A percentile compares a stretch with the other conserved stretches of the same genome.
Conservation (phyloP, 345 rosid genomes). For the Sonneratia alba region DNA sequence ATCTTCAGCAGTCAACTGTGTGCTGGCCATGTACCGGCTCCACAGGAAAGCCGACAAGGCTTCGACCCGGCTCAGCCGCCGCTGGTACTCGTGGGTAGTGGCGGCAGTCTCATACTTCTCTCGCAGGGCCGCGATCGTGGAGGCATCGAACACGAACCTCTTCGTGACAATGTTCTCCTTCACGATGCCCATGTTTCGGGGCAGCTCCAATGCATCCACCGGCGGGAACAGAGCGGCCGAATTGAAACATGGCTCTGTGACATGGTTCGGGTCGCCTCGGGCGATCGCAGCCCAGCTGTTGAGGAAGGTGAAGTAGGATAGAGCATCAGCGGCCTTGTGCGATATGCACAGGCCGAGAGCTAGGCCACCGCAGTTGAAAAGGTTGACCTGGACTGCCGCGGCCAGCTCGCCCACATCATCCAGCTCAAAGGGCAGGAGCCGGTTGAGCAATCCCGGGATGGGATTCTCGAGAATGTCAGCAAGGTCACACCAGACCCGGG, state of each 20-base stretch:
- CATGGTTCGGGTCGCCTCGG: background rate
- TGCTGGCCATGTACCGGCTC: conserved; percentile 17
- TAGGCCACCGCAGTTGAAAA: conserved; percentile 36
- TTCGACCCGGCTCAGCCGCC: conserved; percentile 12
- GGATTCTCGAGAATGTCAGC: conserved; percentile 13
- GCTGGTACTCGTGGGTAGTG: background rate
- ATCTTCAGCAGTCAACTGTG: conserved; percentile 2
- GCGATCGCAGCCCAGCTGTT: conserved; percentile 23
- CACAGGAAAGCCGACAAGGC: conserved; percentile 16
- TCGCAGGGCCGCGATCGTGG: conserved; percentile 18
- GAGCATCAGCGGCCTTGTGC: conserved; percentile 37
- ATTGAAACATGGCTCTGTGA: conserved; percentile 20
- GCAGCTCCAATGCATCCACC: conserved; percentile 9
- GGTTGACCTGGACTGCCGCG: conserved; percentile 16
- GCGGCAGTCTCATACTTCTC: conserved; percentile 11
- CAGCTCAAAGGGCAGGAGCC: conserved; percentile 15
- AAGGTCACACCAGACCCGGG: conserved; percentile 15
- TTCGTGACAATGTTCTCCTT: conserved; percentile 25
- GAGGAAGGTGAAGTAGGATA: conserved; percentile 23
- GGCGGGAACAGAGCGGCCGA: conserved; percentile 36
- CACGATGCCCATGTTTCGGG: conserved; percentile 9
- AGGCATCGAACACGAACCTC: conserved; percentile 29
- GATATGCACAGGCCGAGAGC: conserved; percentile 23
- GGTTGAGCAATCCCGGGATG: conserved; percentile 10
- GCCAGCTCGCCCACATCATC: conserved; percentile 10